Percentiles rank a stretch among this genome's conserved stretches.
Evolutionary conservation across 352 stramenopile genomes (phyloP).

Genomic region (Phytophthora fragariae): DNA sequence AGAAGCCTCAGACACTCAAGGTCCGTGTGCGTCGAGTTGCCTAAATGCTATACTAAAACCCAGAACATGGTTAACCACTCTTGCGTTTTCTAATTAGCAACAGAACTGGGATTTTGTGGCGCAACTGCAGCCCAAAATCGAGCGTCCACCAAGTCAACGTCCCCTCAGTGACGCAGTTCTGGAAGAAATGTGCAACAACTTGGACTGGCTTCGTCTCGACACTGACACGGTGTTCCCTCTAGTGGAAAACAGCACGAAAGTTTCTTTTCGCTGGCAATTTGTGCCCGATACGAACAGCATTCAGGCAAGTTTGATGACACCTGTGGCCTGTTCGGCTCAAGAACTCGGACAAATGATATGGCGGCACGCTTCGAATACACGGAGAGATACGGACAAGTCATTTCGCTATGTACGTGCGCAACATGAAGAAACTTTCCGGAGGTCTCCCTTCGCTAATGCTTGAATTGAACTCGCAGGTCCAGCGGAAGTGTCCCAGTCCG

Average conservation of each 20-base stretch:
- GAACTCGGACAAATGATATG: conserved; percentile 23
- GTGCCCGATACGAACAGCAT: too few relatives aligned
- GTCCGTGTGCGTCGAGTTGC: too few relatives aligned
- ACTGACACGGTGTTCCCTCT: conserved; percentile 11
- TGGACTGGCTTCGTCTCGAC: conserved; percentile 18
- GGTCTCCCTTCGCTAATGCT: background rate
- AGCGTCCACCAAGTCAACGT: background rate
- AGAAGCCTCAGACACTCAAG: background rate
- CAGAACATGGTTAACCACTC: too few relatives aligned
- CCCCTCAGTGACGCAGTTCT: conserved; percentile 13
- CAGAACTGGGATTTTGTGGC: background rate
- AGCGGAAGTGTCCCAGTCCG: conserved; percentile 8
- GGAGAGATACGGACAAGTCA: conserved; percentile 12
- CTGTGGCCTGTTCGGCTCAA: background rate
- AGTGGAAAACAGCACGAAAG: background rate
- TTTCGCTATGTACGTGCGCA: conserved; percentile 22
- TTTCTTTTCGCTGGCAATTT: conserved; percentile 9
- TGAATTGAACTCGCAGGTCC: background rate
- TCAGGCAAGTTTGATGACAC: too few relatives aligned
- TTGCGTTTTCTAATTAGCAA: too few relatives aligned
- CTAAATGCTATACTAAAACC: too few relatives aligned
- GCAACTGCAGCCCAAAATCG: conserved; percentile 1
- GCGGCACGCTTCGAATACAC: conserved; percentile 8
- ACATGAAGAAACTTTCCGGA: background rate
- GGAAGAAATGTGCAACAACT: conserved; percentile 3